phyloP scores from a whole-genome alignment of 208 protist species.

The Acanthamoeba culbertsoni region DNA sequence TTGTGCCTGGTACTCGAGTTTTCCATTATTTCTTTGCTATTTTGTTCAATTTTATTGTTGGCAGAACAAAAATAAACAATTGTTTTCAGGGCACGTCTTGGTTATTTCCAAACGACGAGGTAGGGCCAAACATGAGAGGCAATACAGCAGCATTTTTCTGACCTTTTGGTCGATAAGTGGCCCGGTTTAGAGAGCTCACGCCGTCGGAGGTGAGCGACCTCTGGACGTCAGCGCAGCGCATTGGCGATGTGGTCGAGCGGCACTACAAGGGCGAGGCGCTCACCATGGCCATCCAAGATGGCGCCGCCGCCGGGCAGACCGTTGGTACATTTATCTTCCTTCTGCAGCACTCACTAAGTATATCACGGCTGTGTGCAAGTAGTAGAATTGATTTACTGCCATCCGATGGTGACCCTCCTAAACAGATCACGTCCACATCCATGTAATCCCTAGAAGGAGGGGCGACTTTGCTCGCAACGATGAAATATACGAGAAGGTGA shows the following conservation, averaged over 20 bases:
- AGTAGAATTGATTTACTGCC: not conserved
- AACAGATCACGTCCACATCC: constrained; percentile 74
- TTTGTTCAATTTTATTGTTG: not conserved
- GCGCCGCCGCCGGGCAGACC: constrained; percentile 55
- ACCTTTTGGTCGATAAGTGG: not conserved
- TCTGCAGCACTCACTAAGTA: not conserved
- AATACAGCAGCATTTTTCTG: too few relatives aligned
- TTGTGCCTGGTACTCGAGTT: constrained; percentile 13
- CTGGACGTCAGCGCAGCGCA: constrained; percentile 40
- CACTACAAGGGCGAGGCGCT: constrained; percentile 51
- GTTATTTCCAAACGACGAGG: constrained; percentile 19
- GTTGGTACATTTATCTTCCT: constrained; percentile 11
- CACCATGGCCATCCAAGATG: constrained; percentile 61
- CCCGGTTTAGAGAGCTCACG: constrained; percentile 5
- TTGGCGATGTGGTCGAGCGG: constrained; percentile 30
- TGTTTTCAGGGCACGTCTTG: not conserved
- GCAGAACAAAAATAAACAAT: not conserved
- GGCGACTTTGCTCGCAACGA: constrained; percentile 76
- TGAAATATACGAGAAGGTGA: constrained; percentile 71
- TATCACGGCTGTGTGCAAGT: not conserved
- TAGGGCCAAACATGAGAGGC: not conserved
- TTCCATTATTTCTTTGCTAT: not conserved
- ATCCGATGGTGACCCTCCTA: too few relatives aligned
- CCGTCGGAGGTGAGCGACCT: constrained; percentile 33
- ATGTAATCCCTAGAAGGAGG: constrained; percentile 72